phyloP scores from a whole-genome alignment of 768 basidiomycete genomes.

The Chalciporus pseudorubinellus region DNA sequence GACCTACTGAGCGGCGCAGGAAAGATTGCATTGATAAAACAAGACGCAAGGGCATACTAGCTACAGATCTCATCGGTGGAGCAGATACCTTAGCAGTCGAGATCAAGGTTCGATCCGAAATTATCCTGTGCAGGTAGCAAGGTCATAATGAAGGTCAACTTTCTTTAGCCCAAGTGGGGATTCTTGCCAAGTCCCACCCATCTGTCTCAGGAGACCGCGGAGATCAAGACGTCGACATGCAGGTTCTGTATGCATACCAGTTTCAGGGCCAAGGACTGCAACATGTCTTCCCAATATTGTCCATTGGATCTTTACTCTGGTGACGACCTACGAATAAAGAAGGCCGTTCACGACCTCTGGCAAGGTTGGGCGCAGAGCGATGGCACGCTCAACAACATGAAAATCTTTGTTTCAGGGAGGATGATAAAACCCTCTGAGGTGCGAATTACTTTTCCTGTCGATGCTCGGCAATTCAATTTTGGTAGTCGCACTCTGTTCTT shows the following conservation, averaged over 20 bases:
- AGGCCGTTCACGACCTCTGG: conserved; percentile 72
- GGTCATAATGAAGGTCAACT: neutral
- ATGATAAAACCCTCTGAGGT: conserved; percentile 59
- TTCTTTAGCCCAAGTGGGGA: conserved; percentile 89
- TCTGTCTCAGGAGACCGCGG: conserved; percentile 56
- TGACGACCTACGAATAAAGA: conserved; percentile 54
- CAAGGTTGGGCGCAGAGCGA: conserved; percentile 63
- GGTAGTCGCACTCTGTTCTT: conserved; percentile 9
- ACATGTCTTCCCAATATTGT: conserved; percentile 57
- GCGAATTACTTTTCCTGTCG: conserved; percentile 20
- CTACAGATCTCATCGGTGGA: conserved; percentile 75
- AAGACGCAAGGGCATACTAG: conserved; percentile 61
- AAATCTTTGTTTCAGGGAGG: conserved; percentile 70
- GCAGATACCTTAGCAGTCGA: conserved; percentile 67
- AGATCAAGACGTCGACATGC: conserved; percentile 70
- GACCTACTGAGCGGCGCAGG: conserved; percentile 56
- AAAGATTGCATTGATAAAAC: conserved; percentile 59
- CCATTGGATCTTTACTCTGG: conserved; percentile 89
- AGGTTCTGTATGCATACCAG: conserved; percentile 89
- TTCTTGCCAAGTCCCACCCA: conserved; percentile 70
- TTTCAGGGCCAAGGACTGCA: conserved; percentile 39
- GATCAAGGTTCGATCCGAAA: conserved; percentile 68
- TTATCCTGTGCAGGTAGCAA: neutral
- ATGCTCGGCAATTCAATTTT: neutral
- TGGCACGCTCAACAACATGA: conserved; percentile 77